Evolutionary conservation across 2,329 filamentous ascomycete species (phyloP), one percentile per base, ranked within the genome.

Genomic region (Nigrospora oryzae): DNA sequence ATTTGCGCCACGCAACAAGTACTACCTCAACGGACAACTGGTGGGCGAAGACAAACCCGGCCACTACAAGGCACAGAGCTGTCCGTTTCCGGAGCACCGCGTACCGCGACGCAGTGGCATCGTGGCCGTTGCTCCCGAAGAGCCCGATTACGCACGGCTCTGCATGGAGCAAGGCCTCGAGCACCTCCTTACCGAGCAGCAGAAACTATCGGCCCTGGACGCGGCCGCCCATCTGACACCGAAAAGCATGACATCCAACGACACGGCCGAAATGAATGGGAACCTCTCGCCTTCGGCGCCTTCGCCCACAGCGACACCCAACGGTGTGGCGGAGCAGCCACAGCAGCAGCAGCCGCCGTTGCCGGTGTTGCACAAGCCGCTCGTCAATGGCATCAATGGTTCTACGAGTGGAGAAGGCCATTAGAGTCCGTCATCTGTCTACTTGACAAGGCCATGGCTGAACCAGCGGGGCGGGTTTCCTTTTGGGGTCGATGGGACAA

Each of bases 91-190:
- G 7, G 75, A 79, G 46, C 65, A 67, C 23, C 69, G 71, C 35
- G 73, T 79, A 14, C 77, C 78, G 4, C 71, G 79, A 34, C 70
- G 74, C 32, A 70, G 55, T 35, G 65, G 78, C 5, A 54, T 82
- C 12, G 59, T 71, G 3, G 70, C 72, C 16, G 74, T 81, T 2
- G 64, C 67, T 12, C 70, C 74, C 7, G 67, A 74, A 38, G 79
- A 83, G 42, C 73, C 77, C 3, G 77, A 81, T 30, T 82, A 80
- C 51, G 63, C 63, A 23, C 67, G 67, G 31, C 60, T 81, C 15
- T 80, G 74, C 55, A 62, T 69, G 43, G 73, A 80, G 48, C 77
- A 82, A 57, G 74, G 75, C n/a, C 65, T 81, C 6, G 63, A 66
- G 12, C 69, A 82, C 60, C 66, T 81, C 41, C 45, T 80, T 47